Base-by-base conservation (phyloP, 768 basidiomycete genomes). In the Pisolithus albus region DNA sequence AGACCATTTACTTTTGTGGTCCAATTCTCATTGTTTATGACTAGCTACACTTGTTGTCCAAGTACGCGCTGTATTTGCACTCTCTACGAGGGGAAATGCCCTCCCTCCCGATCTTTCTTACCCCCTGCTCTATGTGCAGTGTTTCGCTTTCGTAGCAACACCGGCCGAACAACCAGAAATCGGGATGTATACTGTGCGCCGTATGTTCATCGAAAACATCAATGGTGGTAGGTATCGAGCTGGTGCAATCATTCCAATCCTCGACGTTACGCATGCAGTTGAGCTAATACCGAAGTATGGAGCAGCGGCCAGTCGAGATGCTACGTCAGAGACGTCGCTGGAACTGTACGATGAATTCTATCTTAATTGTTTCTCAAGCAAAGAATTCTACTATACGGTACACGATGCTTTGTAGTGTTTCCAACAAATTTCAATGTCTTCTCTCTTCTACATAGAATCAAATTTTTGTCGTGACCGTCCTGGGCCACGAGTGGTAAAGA, bases 371-470 rank as follows among this genome's bases (percentile, higher is more conserved):
- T 21, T 41, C 21, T 18, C 18, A 19, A 21, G 21, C 40, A 41
- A 41, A 19, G 40, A 41, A 19, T 18, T 41, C 9, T 41, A 18
- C 9, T 18, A 41, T 1, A 19, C 18, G 7, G 4, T 41, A 41
- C 40, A 19, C 21, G 6, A 7, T 10, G n/a, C n/a, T 4, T 10
- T 41, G n/a, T 41, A 32, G 89, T 24, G 24, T 24, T 24, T 24
- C 24, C 24, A 24, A 24, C 24, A 24, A 2, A 24, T 24, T 5
- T 24, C 24, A 24, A 24, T 24, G 24, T 24, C 24, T 24, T 24
- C 24, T 24, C 5, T 24, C 5, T 24, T 24, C 24, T 24, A 24
- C 24, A 24, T 26, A 26, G 26, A 26, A 26, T 23, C 21, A 23
- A 23, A 23, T n/a, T n/a, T n/a, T n/a, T n/a, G n/a, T n/a, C n/a